Conservation (phyloP, 345 rosid genomes). For the Eucalyptus marginata region DNA sequence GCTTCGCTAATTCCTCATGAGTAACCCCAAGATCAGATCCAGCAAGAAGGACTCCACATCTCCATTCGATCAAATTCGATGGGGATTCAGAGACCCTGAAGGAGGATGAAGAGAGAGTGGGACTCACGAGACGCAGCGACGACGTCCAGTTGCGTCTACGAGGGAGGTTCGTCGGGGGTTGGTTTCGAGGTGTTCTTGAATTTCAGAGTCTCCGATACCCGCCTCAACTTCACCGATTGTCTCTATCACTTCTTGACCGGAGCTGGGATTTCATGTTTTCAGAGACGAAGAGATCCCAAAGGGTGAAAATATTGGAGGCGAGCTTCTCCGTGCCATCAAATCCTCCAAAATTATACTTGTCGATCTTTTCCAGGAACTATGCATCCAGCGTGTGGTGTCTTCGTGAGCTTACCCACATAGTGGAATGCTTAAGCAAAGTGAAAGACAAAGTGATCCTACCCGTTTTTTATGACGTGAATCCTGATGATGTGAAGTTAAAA, state of each 20-base stretch:
- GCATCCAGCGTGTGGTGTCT: no score
- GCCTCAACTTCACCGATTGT: not conserved
- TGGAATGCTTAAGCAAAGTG: no score
- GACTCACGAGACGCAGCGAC: not conserved
- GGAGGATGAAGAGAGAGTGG: not conserved
- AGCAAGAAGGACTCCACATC: not conserved
- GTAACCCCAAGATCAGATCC: not conserved
- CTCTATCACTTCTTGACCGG: not conserved
- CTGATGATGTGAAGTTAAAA: no score
- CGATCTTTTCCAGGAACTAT: no score
- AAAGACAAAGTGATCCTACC: no score
- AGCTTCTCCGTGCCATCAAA: no score
- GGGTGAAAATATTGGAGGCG: no score
- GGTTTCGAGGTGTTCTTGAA: not conserved
- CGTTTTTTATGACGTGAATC: no score
- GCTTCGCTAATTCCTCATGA: not conserved
- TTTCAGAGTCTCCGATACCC: not conserved
- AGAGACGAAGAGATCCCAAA: no score
- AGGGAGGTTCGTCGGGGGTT: not conserved
- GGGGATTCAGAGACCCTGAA: not conserved
- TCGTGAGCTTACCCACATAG: no score
- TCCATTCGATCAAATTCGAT: not conserved
- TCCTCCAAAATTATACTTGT: no score
- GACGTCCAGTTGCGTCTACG: not conserved
- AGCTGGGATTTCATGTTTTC: not conserved